A percentile compares a stretch with the other conserved stretches of the same genome.
These are phyloP conservation scores for Fulvia fulva DNA, from an alignment of 2,329 filamentous ascomycete species.

Conservation along the genomic window DNA sequence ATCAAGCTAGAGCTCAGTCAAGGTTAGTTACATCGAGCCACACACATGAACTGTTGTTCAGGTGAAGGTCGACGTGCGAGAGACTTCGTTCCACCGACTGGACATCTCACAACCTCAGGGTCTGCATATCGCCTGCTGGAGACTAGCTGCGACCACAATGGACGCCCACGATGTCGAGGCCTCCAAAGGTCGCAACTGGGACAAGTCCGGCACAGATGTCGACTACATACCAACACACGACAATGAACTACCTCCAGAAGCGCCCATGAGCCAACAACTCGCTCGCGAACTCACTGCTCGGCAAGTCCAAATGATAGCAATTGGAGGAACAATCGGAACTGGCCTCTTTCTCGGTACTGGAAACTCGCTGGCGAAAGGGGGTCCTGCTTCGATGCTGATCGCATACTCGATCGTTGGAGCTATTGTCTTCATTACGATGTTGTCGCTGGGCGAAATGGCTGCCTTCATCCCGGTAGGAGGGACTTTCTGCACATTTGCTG, in stretches of 20 bases:
- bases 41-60: background rate
- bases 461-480: slow-evolving; percentile 72
- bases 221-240: background rate
- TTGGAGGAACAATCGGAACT: slow-evolving; percentile 54
- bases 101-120: background rate
- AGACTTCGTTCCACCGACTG: background rate
- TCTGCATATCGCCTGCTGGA: background rate
- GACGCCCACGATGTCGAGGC: background rate
- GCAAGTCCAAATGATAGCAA: slow-evolving; percentile 62
- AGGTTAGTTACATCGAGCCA: background rate
- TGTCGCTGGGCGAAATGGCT: slow-evolving; percentile 77
- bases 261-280: slow-evolving; percentile 30
- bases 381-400: slow-evolving; percentile 65
- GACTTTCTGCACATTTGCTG: slow-evolving; percentile 63
- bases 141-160: background rate
- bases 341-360: slow-evolving; percentile 58
- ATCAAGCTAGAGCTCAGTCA: background rate
- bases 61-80: background rate
- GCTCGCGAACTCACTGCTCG: slow-evolving; percentile 53
- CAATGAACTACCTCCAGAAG: slow-evolving; percentile 12
- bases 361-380: slow-evolving; percentile 45
- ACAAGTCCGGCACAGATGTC: background rate
- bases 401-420: slow-evolving; percentile 65
- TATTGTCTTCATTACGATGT: slow-evolving; percentile 76
- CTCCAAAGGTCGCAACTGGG: background rate